phyloP scores from a whole-genome alignment of 108 stramenopile species.

The Nitzschia sp. region DNA sequence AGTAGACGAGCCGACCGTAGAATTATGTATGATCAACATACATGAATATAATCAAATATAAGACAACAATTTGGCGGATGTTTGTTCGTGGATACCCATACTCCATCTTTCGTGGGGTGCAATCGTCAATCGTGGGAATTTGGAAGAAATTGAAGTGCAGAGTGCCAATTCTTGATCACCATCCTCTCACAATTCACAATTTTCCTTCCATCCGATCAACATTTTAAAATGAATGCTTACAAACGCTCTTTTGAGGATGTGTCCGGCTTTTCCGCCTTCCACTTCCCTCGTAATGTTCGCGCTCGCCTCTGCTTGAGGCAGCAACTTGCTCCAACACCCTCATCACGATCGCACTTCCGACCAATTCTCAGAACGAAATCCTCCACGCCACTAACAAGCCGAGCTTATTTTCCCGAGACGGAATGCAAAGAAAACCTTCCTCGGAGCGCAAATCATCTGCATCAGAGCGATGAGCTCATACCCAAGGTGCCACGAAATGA shows the following conservation, averaged over 20 bases:
- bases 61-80: no score
- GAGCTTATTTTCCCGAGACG: neutral
- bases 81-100: no score
- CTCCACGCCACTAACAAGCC: no score
- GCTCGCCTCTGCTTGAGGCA: conserved; percentile 4
- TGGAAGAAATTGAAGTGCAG: neutral
- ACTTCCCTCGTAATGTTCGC: conserved; percentile 15
- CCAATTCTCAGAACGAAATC: neutral
- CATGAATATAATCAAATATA: no score
- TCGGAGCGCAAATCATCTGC: neutral
- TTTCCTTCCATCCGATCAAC: conserved; percentile 4
- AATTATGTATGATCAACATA: no score
- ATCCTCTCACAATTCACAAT: neutral
- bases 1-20: no score
- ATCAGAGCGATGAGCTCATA: neutral
- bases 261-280: conserved; percentile 1
- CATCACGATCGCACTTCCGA: neutral
- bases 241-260: conserved; percentile 12
- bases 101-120: no score
- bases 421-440: conserved; percentile 7
- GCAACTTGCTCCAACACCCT: neutral
- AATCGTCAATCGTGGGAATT: no score
- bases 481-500: neutral
- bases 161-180: neutral
- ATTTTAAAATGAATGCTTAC: neutral